Base-by-base conservation (phyloP, 305 asterid genomes). In the Fraxinus sp. region DNA sequence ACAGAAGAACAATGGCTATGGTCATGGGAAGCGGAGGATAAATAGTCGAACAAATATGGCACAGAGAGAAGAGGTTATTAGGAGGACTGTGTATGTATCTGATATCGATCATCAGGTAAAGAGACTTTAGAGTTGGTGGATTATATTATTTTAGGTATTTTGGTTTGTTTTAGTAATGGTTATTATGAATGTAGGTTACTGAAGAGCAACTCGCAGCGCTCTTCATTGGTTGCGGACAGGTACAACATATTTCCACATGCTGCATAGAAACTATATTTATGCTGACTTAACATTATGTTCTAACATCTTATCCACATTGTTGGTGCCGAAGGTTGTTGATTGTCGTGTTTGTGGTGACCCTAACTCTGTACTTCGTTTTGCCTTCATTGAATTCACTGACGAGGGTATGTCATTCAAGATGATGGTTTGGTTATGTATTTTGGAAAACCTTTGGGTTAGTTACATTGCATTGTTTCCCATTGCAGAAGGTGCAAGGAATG, bases 31-130 rank as follows among this genome's bases (percentile, higher is more conserved):
- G 88, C 86, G 90, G 84, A 89, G 94, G 90, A 89, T 89, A 90
- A 96, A 92, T 80, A 90, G 86, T 90, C 86, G 98, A 83, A 96
- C 99, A 30, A 89, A 92, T 89, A 91, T 93, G 95, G 98, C 99
- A 55, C 99, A 96, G 83, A 86, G 91, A 49, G 98, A 94, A 18
- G 99, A 96, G 2, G 97, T 95, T 83, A 96, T 96, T 85, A 91
- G 91, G 92, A 93, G 99, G 89, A 95, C 99, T 0, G 98, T 96
- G 26, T 96, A 93, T 79, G 99, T 95, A 7, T 95, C 98, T 39
- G 98, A 96, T 86, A 94, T 96, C 85, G 99, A 96, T 93, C 97
- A 95, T 84, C 99, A 94, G 97, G 99, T 96, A 82, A 83, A 84
- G 26, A 5, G 83, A 83, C 14, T 20, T 55, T 79, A 5, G 2